Evolutionary conservation across 768 basidiomycete species (phyloP), one percentile per base, ranked within the genome.

Genomic region (Leccinum fibrillosum): DNA sequence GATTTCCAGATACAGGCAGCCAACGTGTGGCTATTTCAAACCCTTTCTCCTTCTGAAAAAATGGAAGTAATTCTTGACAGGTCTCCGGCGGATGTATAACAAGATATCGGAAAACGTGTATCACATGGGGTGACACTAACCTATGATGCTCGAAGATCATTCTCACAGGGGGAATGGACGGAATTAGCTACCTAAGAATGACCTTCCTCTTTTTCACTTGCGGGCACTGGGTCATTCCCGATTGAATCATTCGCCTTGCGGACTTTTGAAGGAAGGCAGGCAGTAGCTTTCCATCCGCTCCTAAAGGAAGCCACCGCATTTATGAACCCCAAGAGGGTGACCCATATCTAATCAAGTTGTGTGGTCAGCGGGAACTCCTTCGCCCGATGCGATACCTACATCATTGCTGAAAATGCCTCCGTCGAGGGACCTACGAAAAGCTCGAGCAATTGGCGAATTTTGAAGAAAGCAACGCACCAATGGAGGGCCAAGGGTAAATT

Each of bases 401-500:
- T 86, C 83, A 65, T 85, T 83, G 55, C 78, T 77, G 63, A 90
- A 85, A 5, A 90, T 66, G n/a, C 87, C 88, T 28, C 78, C 76
- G 63, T 86, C 78, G 52, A 86, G 62, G 9, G 90, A 91, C 87
- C 89, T 91, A 54, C 17, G 49, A 35, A 32, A 56, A 47, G 32
- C 12, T 23, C 54, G 23, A 61, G 62, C 52, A 28, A 55, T 13
- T 12, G 32, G 53, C 7, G 3, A 30, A 44, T 34, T 15, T 25
- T 34, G 13, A 15, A 54, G 25, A 35, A 58, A 30, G 17, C 23
- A 37, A 60, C 82, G 54, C 62, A 91, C 93, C 92, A 94, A 69
- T 96, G 94, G 56, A 92, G 71, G 2, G 92, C 90, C 52, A 91
- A 70, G 4, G 92, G 94, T n/a, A 93, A 74, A 68, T 92, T 89